Percentiles rank a stretch among this genome's conserved stretches.
These are phyloP conservation scores for Malus sieversii DNA, from an alignment of 306 rosid species.

Conservation along the genomic window DNA sequence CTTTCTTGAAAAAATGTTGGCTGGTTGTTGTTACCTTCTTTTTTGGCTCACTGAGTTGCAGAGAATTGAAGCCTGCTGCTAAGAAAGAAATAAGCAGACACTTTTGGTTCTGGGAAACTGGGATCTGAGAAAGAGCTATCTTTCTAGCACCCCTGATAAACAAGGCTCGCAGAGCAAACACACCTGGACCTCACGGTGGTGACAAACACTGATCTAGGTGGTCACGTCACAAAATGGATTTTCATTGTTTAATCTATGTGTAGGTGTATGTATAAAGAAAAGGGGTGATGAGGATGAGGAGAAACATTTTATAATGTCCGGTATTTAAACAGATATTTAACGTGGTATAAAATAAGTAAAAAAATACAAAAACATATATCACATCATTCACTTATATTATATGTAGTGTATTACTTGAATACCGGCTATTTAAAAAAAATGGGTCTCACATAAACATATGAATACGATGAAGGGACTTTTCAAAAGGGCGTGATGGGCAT, in stretches of 20 bases:
- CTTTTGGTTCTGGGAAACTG: neutral
- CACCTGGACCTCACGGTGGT: neutral
- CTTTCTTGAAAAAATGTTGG: slow-evolving; percentile 20
- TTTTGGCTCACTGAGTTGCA: slow-evolving; percentile 5
- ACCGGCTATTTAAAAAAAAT: too few species aligned
- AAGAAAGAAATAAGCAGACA: neutral
- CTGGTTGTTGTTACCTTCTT: neutral
- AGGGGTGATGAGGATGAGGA: too few species aligned
- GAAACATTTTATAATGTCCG: too few species aligned
- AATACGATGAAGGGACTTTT: slow-evolving; percentile 10
- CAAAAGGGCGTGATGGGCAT: slow-evolving; percentile 5
- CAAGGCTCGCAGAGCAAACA: slow-evolving; percentile 23
- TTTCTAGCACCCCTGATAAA: slow-evolving; percentile 30
- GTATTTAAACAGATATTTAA: too few species aligned
- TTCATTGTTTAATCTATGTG: too few species aligned
- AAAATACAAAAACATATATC: too few species aligned
- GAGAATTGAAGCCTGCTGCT: slow-evolving; percentile 33
- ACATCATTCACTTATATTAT: too few species aligned
- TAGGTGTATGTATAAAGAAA: neutral
- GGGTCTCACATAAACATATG: neutral
- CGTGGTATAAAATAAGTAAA: too few species aligned
- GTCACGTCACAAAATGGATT: slow-evolving; percentile 27
- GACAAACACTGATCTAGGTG: neutral
- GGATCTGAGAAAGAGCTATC: neutral
- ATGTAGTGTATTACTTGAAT: too few species aligned